phyloP scores from a whole-genome alignment of 345 rosid species.

The Moricandia moricandioides region DNA sequence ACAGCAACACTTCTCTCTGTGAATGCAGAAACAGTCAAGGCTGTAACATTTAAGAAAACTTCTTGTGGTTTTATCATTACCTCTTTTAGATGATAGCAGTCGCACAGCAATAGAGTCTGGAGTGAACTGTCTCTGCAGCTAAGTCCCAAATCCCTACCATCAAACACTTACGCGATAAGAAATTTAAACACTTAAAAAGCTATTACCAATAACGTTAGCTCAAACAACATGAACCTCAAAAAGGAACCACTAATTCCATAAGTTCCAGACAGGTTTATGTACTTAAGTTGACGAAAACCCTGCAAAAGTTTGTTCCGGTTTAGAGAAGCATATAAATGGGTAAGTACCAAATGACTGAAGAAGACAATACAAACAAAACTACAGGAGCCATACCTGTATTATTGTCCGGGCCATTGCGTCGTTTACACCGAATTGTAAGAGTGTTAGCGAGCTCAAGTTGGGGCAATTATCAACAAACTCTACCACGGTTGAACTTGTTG shows the following conservation, averaged over 20 bases:
- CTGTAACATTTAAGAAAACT: slow-evolving; percentile 1
- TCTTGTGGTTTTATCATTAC: slow-evolving; percentile 32
- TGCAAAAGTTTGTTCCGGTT: slow-evolving; percentile 32
- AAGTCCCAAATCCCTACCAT: slow-evolving; percentile 59
- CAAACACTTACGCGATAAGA: slow-evolving; percentile 16
- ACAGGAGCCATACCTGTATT: slow-evolving; percentile 50
- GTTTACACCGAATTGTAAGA: slow-evolving; percentile 67
- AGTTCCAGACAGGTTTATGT: slow-evolving; percentile 64
- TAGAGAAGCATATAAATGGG: background rate
- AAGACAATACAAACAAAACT: background rate
- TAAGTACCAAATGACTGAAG: slow-evolving; percentile 7
- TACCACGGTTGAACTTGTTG: slow-evolving; percentile 58
- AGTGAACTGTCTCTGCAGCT: slow-evolving; percentile 51
- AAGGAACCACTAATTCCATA: slow-evolving; percentile 64
- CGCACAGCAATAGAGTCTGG: slow-evolving; percentile 67
- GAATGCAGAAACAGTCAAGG: slow-evolving; percentile 28
- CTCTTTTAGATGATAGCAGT: slow-evolving; percentile 73
- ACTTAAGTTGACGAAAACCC: slow-evolving; percentile 71
- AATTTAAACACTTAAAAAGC: background rate
- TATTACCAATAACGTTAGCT: background rate
- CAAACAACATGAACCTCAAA: slow-evolving; percentile 53
- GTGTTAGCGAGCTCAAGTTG: slow-evolving; percentile 62
- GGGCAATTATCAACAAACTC: slow-evolving; percentile 68
- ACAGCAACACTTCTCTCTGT: slow-evolving; percentile 68
- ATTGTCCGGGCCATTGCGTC: slow-evolving; percentile 58